A percentile compares a stretch with the other conserved stretches of the same genome.
Evolutionary conservation across 106 monocot species (phyloP).

Genomic region (Apostasia shenzhenica): DNA sequence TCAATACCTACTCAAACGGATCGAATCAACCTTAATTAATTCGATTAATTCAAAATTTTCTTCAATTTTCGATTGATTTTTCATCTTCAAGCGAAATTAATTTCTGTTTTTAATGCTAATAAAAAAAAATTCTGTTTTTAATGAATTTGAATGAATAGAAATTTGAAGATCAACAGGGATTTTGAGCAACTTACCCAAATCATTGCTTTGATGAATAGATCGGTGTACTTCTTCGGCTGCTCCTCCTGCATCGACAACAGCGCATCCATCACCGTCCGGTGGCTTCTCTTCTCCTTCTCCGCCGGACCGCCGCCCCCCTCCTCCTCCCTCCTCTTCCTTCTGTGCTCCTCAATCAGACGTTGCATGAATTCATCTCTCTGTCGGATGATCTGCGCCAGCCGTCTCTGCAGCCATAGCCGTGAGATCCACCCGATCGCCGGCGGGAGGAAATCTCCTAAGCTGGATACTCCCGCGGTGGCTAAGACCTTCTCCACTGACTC

Average conservation of each 20-base stretch:
- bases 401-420: not conserved
- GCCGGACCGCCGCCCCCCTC: not conserved
- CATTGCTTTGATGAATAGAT: not conserved
- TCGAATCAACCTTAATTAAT: too few relatives aligned
- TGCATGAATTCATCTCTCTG: slow-evolving; percentile 9
- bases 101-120: too few relatives aligned
- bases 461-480: not conserved
- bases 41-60: too few relatives aligned
- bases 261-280: not conserved
- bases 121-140: too few relatives aligned
- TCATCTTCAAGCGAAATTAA: too few relatives aligned
- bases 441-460: slow-evolving; percentile 8
- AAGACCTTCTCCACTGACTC: slow-evolving; percentile 11
- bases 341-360: not conserved
- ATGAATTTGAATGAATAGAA: too few relatives aligned
- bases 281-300: not conserved
- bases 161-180: too few relatives aligned
- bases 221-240: not conserved
- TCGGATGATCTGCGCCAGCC: not conserved
- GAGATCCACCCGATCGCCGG: not conserved
- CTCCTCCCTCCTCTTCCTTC: not conserved
- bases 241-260: not conserved
- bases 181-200: not conserved
- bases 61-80: too few relatives aligned
- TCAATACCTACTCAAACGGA: too few relatives aligned